Evolutionary conservation across 805 yeast species (phyloP), one percentile per base, ranked within the genome.

Genomic region (Osmozyma mogii): DNA sequence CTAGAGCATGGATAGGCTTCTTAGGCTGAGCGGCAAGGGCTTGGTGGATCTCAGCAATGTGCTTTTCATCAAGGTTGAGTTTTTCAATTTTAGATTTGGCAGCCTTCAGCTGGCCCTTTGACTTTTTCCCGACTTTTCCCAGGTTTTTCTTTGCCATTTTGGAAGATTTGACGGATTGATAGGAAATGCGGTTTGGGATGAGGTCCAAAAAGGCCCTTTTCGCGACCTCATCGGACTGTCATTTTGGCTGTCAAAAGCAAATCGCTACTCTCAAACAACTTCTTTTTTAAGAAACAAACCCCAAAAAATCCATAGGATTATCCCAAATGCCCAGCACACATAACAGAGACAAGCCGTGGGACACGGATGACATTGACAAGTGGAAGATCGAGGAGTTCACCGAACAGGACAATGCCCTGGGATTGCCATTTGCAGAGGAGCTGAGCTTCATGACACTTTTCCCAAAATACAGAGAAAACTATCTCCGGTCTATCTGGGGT

Each of bases 341-440:
- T 56, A 84, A 92, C 56, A 79, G 77, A 50, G 97, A 92, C 47
- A 89, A 89, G 58, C 97, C 97, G 30, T 88, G 97, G 97, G 97
- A 88, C 52, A 88, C 95, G 8, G 84, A 82, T 13, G 96, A 87
- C 44, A 78, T 88, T 34, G 95, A 88, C 54, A 88, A 89, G 54
- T 89, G 98, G 98, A 66, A 71, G 44, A 65, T 76, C 20, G 95
- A 84, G 20, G 94, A 85, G 34, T 92, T 92, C 65, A 80, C 70
- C 43, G 84, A 85, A 2, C 95, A 85, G 45, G 95, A 92, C 51
- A 84, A 87, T 50, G 77, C 75, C 5, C 74, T 88, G 8, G 96
- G 96, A 1, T 68, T 70, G 27, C 83, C 95, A 12, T 92, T 92
- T 50, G 70, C 94, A n/a, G 98, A 92, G 54, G 98, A 92, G 52